Evolutionary conservation across 768 basidiomycete species (phyloP), one percentile per base, ranked within the genome.

Genomic region (Boletus reticulatus): DNA sequence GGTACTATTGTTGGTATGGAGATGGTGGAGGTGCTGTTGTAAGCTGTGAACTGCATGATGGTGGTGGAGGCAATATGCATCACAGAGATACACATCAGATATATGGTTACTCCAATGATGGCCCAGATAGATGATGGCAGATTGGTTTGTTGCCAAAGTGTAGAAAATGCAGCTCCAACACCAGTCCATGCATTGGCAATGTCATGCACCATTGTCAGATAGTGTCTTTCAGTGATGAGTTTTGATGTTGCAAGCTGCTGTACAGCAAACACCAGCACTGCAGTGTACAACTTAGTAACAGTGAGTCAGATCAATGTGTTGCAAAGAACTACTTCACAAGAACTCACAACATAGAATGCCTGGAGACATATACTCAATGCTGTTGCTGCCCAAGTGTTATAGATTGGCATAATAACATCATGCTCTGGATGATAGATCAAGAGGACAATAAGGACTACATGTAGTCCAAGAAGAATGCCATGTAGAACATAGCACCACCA

Each of bases 21-120:
- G 1, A 31, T 34, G 9, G 2, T 39, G 5, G 48, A 46, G 1
- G 50, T 46, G 4, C 32, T 38, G 17, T 65, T 54, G 42, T 61
- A 62, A 5, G 59, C 52, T 43, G 44, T 53, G 0, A 69, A 55
- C 24, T 64, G 50, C 53, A 69, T 61, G 22, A 69, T 53, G 3
- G 67, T 45, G 0, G 67, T 50, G 2, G 67, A 62, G 1, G 61
- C 20, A 39, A 61, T 61, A 6, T 68, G 67, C 11, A 68, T 53
- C 16, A 37, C 19, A 31, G 56, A 64, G 17, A 69, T n/a, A 39
- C 52, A 57, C 12, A 38, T 34, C 14, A 69, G 51, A 39, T 68
- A 68, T 5, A 45, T 17, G 6, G 39, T 32, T 20, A 64, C 59
- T 19, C 57, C 57, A 14, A 63, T 13, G 7, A 57, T 48, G 9